Percentiles rank a stretch among this genome's conserved stretches.
These are phyloP conservation scores for Holtermanniella nyarrowii DNA, from an alignment of 768 basidiomycete genomes.

Conservation along the genomic window DNA sequence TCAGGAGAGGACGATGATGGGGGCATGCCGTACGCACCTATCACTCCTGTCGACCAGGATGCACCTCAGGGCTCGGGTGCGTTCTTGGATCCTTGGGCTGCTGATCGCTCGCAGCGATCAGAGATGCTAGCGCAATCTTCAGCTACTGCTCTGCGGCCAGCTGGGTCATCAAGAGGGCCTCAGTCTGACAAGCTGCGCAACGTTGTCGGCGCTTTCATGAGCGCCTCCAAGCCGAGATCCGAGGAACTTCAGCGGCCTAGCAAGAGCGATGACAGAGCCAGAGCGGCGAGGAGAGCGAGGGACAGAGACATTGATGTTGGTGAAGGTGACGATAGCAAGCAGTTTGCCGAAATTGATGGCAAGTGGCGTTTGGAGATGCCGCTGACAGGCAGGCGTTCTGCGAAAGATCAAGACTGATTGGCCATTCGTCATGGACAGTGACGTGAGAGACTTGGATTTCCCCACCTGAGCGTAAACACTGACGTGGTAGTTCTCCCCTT, in stretches of 20 bases:
- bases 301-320: slow-evolving; percentile 20
- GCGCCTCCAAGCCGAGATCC: slow-evolving; percentile 10
- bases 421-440: slow-evolving; percentile 56
- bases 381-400: slow-evolving; percentile 53
- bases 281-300: not conserved
- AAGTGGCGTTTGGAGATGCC: slow-evolving; percentile 29
- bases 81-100: slow-evolving; percentile 34
- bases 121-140: slow-evolving; percentile 22
- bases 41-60: slow-evolving; percentile 12
- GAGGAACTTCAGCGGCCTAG: slow-evolving; percentile 11
- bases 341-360: slow-evolving; percentile 78
- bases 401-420: slow-evolving; percentile 80
- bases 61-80: not conserved
- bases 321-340: slow-evolving; percentile 28
- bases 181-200: slow-evolving; percentile 26
- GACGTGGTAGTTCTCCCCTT: slow-evolving; percentile 68
- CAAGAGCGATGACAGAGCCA: slow-evolving; percentile 13
- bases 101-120: slow-evolving; percentile 25
- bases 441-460: slow-evolving; percentile 11
- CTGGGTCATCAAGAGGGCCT: slow-evolving; percentile 6
- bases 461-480: slow-evolving; percentile 2
- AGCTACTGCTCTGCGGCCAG: slow-evolving; percentile 15
- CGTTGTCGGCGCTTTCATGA: slow-evolving; percentile 35
- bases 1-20: slow-evolving; percentile 1
- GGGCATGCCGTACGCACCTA: slow-evolving; percentile 12